Conservation (phyloP, 2,329 filamentous ascomycete species). For the Ceratocystiopsis minuta region DNA sequence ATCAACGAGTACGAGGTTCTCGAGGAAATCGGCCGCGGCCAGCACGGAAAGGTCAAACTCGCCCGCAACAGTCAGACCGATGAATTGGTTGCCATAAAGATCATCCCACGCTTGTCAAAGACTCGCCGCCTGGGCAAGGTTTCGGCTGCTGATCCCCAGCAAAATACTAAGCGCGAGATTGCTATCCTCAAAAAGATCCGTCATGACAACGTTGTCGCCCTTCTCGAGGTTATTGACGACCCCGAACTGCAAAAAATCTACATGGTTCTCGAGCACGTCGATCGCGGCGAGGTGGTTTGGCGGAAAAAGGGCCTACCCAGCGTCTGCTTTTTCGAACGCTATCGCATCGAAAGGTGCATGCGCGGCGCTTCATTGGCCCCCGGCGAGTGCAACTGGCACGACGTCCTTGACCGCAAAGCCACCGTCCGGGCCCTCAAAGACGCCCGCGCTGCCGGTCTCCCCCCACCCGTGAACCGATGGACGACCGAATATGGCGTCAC, state of each 20-base stretch:
- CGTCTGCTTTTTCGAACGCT: constrained; percentile 67
- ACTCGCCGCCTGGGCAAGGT: constrained; percentile 79
- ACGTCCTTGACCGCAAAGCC: constrained; percentile 40
- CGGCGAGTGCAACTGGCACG: constrained; percentile 42
- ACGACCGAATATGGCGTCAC: constrained; percentile 63
- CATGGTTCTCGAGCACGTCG: constrained; percentile 89
- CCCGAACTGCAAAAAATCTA: constrained; percentile 95
- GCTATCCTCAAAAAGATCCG: constrained; percentile 96
- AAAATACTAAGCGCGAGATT: constrained; percentile 88
- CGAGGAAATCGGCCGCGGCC: constrained; percentile 84
- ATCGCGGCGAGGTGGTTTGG: constrained; percentile 88
- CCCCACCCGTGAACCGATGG: constrained; percentile 51
- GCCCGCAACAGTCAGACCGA: constrained; percentile 61
- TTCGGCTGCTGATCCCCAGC: constrained; percentile 42
- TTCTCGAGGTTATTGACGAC: constrained; percentile 95
- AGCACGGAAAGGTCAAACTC: constrained; percentile 95
- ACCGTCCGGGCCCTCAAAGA: constrained; percentile 38
- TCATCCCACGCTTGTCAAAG: constrained; percentile 90
- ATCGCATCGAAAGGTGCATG: constrained; percentile 58
- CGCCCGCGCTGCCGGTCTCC: constrained; percentile 26
- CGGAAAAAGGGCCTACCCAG: constrained; percentile 71
- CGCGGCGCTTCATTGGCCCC: constrained; percentile 37
- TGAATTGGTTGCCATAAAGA: constrained; percentile 89
- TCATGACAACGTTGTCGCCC: constrained; percentile 88
- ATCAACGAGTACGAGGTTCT: constrained; percentile 98